Evolutionary conservation across 164 flowering plant species (phyloP), one percentile per base, ranked within the genome.

Genomic region (Dillenia turbinata): DNA sequence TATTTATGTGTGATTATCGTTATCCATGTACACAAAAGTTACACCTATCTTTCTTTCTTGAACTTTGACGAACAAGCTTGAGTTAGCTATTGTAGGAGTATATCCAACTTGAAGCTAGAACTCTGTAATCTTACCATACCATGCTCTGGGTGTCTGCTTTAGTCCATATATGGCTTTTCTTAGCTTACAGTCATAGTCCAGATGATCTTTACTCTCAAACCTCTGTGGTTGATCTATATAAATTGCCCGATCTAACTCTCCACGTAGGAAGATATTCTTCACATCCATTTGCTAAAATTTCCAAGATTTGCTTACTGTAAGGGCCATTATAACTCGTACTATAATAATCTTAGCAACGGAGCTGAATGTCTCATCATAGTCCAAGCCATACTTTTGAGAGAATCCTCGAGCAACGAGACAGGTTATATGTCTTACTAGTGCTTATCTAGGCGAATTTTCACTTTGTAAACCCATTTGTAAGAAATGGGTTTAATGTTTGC

Each of bases 101-200:
- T 40, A 55, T 2, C 22, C 56, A 19, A 14, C 16, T 16, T 45
- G 54, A 5, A 12, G 3, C 24, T 19, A 54, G 10, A 16, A 63
- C 24, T 19, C 55, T 24, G 0, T 1, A 14, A 50, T 50, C n/a
- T 50, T 12, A 6, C 10, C 57, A 12, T 54, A 54, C 58, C 66
- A 54, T 40, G 57, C 57, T 52, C 33, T 17, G 3, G 57, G 57
- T 52, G 40, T 49, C 13, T 62, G 44, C 13, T 63, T 63, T 12
- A 63, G 26, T 44, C 59, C 17, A 63, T 54, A 44, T 9, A 63
- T 14, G 12, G 1, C 44, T 19, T 54, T 53, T 2, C 33, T 26
- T 26, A 26, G 33, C 33, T 26, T 26, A 26, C 5, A 26, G 2
- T 2, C 33, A 26, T 26, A 26, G 33, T 26, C 5, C 5, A 26